Evolutionary conservation across 108 stramenopile species (phyloP).

Genomic region (Thalassiosira profunda): DNA sequence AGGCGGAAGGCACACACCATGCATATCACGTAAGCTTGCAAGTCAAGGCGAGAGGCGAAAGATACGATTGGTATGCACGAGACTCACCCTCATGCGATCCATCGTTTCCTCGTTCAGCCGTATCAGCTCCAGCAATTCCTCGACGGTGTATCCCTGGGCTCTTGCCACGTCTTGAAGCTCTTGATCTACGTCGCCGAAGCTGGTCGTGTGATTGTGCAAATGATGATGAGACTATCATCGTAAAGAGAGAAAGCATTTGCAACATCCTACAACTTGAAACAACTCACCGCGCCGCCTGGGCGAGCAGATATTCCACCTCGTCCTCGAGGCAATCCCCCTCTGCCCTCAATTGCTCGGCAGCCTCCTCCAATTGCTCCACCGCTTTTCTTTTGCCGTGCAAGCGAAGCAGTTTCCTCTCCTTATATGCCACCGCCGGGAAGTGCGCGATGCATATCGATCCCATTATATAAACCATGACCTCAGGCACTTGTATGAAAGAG

Average conservation of each 20-base stretch:
- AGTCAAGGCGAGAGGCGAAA: slow-evolving; percentile 4
- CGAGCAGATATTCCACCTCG: slow-evolving; percentile 4
- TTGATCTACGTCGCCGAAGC: slow-evolving; percentile 20
- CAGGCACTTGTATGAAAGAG: slow-evolving; percentile 10
- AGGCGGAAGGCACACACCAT: too few species aligned
- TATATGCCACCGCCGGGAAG: slow-evolving; percentile 21
- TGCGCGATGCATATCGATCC: slow-evolving; percentile 24
- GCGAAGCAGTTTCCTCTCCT: slow-evolving; percentile 16
- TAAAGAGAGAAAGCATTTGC: neutral
- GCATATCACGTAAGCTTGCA: neutral
- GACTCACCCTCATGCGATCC: slow-evolving; percentile 31
- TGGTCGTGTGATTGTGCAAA: neutral
- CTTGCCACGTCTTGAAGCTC: slow-evolving; percentile 16
- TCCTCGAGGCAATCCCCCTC: slow-evolving; percentile 4
- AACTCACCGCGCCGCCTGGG: neutral
- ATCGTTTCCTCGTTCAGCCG: slow-evolving; percentile 34
- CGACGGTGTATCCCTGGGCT: slow-evolving; percentile 12
- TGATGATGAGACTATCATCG: too few species aligned
- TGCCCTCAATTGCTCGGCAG: neutral
- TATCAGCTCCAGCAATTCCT: slow-evolving; percentile 17
- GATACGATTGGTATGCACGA: too few species aligned
- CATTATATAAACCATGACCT: slow-evolving; percentile 13
- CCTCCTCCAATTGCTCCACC: slow-evolving; percentile 1
- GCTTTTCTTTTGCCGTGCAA: slow-evolving; percentile 2
- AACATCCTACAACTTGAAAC: neutral